Conservation (phyloP, 768 basidiomycete species). For the Boletus rubescentipes region DNA sequence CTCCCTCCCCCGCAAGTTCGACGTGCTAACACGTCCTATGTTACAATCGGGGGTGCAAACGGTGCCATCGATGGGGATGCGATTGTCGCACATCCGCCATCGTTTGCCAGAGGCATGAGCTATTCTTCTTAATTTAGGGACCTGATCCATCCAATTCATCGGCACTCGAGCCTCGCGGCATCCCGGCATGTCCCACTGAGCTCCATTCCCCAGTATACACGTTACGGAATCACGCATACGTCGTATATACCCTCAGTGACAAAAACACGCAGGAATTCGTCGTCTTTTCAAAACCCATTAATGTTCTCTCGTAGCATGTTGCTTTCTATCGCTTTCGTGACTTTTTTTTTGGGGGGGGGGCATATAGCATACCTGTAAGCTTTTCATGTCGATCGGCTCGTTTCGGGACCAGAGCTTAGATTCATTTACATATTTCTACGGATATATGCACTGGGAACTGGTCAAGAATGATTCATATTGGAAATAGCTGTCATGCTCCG, state of each 20-base stretch:
- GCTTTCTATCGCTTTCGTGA: slow-evolving; percentile 1
- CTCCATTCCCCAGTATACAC: neutral
- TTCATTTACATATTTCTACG: neutral
- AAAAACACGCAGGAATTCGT: neutral
- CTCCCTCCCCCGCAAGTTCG: slow-evolving; percentile 23
- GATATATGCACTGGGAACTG: too few relatives aligned
- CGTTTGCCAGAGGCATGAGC: slow-evolving; percentile 27
- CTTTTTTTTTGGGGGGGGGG: neutral
- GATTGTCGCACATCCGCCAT: slow-evolving; percentile 5
- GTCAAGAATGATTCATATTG: neutral
- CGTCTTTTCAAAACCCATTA: neutral
- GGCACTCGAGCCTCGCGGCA: neutral
- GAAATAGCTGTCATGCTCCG: too few relatives aligned
- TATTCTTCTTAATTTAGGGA: slow-evolving; percentile 15
- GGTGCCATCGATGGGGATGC: neutral
- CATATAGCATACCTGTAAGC: slow-evolving; percentile 3
- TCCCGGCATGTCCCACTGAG: neutral
- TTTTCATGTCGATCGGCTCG: neutral
- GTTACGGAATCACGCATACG: neutral
- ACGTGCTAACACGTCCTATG: slow-evolving; percentile 31
- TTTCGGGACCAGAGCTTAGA: neutral
- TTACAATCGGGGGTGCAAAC: neutral
- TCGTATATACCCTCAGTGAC: slow-evolving; percentile 7
- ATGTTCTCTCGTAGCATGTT: too few relatives aligned
- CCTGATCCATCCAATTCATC: neutral